phyloP scores from a whole-genome alignment of 306 rosid genomes.

The Casuarina cunninghamiana region DNA sequence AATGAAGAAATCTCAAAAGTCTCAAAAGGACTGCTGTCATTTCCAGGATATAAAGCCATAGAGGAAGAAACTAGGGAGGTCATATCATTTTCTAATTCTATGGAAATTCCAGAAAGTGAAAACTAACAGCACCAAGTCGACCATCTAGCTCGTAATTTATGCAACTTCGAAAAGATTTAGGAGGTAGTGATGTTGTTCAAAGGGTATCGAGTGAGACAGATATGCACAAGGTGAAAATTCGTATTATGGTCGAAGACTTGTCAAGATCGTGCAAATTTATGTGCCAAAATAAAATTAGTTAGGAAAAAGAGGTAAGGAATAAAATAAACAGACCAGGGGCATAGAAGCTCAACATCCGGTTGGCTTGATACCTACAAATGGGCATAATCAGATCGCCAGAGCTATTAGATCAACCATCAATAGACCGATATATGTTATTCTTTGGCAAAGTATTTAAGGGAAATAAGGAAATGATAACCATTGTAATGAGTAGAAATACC shows the following conservation, averaged over 20 bases:
- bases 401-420: not conserved
- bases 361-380: conserved; percentile 81
- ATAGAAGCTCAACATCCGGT: conserved; percentile 95
- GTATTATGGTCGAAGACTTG: not conserved
- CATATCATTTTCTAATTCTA: not conserved
- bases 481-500: conserved; percentile 36
- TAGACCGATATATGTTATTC: not conserved
- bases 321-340: conserved; percentile 71
- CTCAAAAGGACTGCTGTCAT: not conserved
- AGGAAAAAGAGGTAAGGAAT: conserved; percentile 13
- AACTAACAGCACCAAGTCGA: not conserved
- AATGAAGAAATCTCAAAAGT: not conserved
- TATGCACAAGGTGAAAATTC: not conserved
- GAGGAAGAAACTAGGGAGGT: not conserved
- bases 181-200: not conserved
- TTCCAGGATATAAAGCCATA: not conserved
- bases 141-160: not conserved
- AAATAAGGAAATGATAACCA: not conserved
- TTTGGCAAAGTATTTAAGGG: not conserved
- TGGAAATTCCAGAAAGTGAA: not conserved
- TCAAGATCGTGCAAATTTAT: not conserved
- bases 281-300: not conserved
- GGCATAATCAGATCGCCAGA: not conserved
- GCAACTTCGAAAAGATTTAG: not conserved
- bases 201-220: not conserved